phyloP scores from a whole-genome alignment of 805 yeast genomes.

The Huiozyma naganishii region DNA sequence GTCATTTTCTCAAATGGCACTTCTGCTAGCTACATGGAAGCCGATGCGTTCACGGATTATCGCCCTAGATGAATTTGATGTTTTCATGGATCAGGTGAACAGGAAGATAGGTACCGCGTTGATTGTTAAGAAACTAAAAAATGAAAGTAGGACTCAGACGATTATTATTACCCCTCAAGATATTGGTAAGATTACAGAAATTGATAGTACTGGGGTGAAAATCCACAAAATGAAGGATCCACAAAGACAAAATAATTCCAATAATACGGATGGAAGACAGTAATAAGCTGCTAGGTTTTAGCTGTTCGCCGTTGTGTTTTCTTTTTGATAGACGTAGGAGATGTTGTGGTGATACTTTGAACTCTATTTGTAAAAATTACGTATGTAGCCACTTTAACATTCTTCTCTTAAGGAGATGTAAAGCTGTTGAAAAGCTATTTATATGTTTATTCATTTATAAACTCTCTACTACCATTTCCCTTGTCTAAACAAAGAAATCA shows the following conservation, averaged over 20 bases:
- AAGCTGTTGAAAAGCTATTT: too few relatives aligned
- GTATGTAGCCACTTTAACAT: too few relatives aligned
- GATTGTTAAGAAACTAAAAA: slow-evolving; percentile 56
- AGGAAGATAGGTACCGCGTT: slow-evolving; percentile 68
- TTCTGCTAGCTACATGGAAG: slow-evolving; percentile 83
- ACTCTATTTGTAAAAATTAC: too few relatives aligned
- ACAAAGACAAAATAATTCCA: slow-evolving; percentile 23
- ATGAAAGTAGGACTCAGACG: slow-evolving; percentile 60
- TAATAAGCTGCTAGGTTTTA: neutral
- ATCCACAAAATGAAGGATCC: slow-evolving; percentile 52
- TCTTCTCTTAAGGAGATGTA: too few relatives aligned
- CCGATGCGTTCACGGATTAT: slow-evolving; percentile 80
- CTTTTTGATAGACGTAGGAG: neutral
- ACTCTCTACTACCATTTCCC: too few relatives aligned
- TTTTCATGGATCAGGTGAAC: slow-evolving; percentile 91
- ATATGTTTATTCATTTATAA: too few relatives aligned
- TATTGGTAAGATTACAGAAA: slow-evolving; percentile 50
- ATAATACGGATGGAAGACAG: slow-evolving; percentile 4
- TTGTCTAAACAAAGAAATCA: too few relatives aligned
- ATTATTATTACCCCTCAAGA: slow-evolving; percentile 93
- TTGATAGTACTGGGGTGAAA: slow-evolving; percentile 49
- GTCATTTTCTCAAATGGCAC: slow-evolving; percentile 83
- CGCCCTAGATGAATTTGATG: slow-evolving; percentile 95
- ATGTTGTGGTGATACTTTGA: neutral
- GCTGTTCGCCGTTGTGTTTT: too few relatives aligned